Evolutionary conservation across 148 eudicot species (phyloP).

Genomic region (Tetragonia tetragonoides): DNA sequence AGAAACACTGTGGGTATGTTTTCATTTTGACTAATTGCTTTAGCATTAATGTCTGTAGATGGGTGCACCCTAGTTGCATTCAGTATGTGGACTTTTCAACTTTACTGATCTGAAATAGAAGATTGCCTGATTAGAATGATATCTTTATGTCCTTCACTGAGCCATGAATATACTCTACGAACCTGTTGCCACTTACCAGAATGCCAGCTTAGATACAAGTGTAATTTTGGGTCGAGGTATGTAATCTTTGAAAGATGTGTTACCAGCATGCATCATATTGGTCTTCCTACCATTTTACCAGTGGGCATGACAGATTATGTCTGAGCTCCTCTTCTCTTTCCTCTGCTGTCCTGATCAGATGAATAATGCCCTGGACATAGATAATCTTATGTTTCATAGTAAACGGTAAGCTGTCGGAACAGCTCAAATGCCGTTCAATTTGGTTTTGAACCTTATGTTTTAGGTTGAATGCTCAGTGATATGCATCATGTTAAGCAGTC

Average conservation of each 20-base stretch:
- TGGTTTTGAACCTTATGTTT: neutral
- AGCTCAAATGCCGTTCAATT: neutral
- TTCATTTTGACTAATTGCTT: neutral
- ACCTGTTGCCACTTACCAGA: neutral
- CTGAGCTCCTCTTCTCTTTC: neutral
- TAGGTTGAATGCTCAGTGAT: neutral
- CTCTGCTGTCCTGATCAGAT: neutral
- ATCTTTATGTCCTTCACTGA: neutral
- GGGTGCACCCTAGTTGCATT: too few species aligned
- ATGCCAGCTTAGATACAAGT: neutral
- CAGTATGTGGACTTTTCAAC: neutral
- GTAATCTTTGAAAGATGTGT: neutral
- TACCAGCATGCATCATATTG: neutral
- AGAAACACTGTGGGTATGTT: neutral
- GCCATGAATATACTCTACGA: neutral
- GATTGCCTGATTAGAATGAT: constrained; percentile 1
- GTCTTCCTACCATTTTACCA: neutral
- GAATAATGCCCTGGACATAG: neutral
- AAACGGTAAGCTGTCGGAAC: neutral
- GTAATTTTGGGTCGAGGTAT: neutral
- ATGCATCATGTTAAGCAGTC: neutral
- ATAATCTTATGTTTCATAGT: neutral
- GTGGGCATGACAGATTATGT: neutral
- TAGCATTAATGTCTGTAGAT: neutral
- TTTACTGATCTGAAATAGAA: neutral